Evolutionary conservation across 306 rosid genomes (phyloP).

Genomic region (Pyrus communis): DNA sequence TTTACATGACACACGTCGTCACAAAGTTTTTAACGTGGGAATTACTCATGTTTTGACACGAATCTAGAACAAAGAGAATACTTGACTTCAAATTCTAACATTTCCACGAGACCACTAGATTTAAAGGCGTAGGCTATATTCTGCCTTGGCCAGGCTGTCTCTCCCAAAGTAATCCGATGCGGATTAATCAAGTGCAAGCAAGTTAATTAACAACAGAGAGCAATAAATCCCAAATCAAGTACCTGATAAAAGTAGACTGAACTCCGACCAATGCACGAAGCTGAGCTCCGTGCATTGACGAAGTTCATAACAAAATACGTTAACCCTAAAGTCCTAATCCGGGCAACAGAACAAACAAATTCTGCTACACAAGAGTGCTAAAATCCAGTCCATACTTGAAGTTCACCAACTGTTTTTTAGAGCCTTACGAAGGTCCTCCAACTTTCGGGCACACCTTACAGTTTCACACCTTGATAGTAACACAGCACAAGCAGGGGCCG

Average conservation of each 20-base stretch:
- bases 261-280: not conserved
- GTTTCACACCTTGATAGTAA: conserved; percentile 64
- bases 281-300: too few relatives aligned
- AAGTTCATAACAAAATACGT: not conserved
- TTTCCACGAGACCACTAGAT: too few relatives aligned
- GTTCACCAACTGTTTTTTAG: not conserved
- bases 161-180: not conserved
- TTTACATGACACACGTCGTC: too few relatives aligned
- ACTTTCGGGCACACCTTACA: not conserved
- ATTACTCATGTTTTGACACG: too few relatives aligned
- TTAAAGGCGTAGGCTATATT: too few relatives aligned
- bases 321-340: not conserved
- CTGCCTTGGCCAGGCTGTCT: too few relatives aligned
- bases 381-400: not conserved
- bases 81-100: too few relatives aligned
- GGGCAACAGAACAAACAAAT: not conserved
- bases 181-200: not conserved
- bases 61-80: too few relatives aligned
- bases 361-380: not conserved
- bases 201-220: not conserved
- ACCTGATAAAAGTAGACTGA: too few relatives aligned
- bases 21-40: too few relatives aligned
- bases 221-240: not conserved
- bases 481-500: conserved; percentile 79
- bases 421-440: conserved; percentile 4